A percentile compares a stretch with the other conserved stretches of the same genome.
phyloP scores from a whole-genome alignment of 345 rosid genomes.

The Hibiscus mutabilis region DNA sequence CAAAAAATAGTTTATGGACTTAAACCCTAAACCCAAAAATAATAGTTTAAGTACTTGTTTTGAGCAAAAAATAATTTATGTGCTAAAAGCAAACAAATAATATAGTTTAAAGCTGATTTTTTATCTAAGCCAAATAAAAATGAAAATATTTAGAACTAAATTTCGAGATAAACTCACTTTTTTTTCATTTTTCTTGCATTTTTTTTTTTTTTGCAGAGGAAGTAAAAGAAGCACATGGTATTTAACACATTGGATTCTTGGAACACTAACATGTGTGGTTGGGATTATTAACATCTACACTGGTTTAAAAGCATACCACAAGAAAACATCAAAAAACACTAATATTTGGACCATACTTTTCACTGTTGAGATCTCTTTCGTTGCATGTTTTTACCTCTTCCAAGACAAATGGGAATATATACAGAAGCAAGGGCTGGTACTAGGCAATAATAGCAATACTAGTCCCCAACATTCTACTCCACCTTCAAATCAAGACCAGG shows the following conservation, averaged over 20 bases:
- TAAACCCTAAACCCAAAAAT: no score
- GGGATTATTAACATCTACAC: slow-evolving; percentile 78
- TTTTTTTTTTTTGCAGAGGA: slow-evolving; percentile 40
- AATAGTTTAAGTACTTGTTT: no score
- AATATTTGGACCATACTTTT: slow-evolving; percentile 62
- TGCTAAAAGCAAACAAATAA: no score
- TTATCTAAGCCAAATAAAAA: no score
- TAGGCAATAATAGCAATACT: slow-evolving; percentile 2
- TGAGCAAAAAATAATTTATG: no score
- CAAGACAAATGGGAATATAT: slow-evolving; percentile 83
- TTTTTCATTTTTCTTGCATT: neutral
- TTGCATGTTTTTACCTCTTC: slow-evolving; percentile 64
- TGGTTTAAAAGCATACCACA: slow-evolving; percentile 62
- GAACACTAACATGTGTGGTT: slow-evolving; percentile 48
- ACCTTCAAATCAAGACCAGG: slow-evolving; percentile 10
- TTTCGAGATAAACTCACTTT: neutral
- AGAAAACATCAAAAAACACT: slow-evolving; percentile 41
- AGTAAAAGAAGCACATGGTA: slow-evolving; percentile 60
- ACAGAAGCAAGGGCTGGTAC: slow-evolving; percentile 44
- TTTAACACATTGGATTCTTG: slow-evolving; percentile 71
- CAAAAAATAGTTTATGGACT: no score
- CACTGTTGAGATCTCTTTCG: slow-evolving; percentile 56
- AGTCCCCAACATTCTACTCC: slow-evolving; percentile 18
- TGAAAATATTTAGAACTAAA: no score
- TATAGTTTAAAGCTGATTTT: no score